Conservation (phyloP, 2,329 filamentous ascomycete species). For the Cladosporium sp. region DNA sequence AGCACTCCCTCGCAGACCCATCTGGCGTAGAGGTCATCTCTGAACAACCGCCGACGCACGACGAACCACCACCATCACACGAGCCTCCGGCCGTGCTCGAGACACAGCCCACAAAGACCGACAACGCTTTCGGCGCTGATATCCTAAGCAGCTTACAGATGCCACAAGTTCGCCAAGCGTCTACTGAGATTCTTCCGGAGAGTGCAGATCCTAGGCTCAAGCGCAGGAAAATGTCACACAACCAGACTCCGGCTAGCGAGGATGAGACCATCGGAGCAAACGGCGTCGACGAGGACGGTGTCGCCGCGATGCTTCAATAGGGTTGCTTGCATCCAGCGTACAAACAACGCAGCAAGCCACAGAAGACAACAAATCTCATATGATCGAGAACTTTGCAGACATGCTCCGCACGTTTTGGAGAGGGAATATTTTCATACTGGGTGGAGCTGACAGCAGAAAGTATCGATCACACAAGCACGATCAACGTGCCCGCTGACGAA, state of each 20-base stretch:
- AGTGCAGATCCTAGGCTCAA: conserved; percentile 32
- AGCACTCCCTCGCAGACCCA: conserved; percentile 31
- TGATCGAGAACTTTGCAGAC: not conserved
- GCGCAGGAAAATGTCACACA: conserved; percentile 33
- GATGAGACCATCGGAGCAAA: conserved; percentile 29
- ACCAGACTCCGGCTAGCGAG: conserved; percentile 22
- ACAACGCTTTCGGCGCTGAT: conserved; percentile 20
- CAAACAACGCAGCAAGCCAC: not conserved
- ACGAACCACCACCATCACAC: conserved; percentile 28
- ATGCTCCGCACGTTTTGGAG: not conserved
- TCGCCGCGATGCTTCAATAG: conserved; percentile 27
- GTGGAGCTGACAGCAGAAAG: not conserved
- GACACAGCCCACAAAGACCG: not conserved
- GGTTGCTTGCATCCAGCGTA: not conserved
- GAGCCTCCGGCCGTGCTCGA: conserved; percentile 23
- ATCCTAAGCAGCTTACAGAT: conserved; percentile 26
- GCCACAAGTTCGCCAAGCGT: conserved; percentile 23
- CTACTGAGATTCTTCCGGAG: conserved; percentile 20
- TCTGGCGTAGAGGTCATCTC: conserved; percentile 36
- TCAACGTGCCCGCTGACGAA: not conserved
- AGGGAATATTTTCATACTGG: too few relatives aligned
- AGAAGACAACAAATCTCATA: not conserved
- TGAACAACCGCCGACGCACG: conserved; percentile 25
- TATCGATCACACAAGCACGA: not conserved
- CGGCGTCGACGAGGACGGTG: conserved; percentile 32